Percentiles rank a stretch among this genome's conserved stretches.
Evolutionary conservation across 2,329 filamentous ascomycete species (phyloP).

Genomic region (Apiospora rasikravindrae): DNA sequence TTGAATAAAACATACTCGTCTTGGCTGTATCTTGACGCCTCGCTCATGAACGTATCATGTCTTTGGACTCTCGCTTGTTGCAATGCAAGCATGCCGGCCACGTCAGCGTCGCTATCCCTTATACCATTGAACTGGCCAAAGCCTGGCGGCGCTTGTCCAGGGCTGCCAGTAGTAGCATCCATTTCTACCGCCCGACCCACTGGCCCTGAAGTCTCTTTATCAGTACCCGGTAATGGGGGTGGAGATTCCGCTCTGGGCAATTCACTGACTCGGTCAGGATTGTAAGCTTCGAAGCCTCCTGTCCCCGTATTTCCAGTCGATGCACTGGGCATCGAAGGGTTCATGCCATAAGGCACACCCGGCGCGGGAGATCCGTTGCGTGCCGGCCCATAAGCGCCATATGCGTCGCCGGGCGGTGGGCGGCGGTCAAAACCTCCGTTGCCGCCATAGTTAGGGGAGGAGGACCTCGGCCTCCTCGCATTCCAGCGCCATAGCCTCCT

Average conservation of each 20-base stretch:
- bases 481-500: constrained; percentile 39
- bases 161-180: constrained; percentile 69
- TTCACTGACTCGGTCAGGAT: constrained; percentile 46
- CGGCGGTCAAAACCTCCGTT: constrained; percentile 42
- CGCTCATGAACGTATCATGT: constrained; percentile 62
- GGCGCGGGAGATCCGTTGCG: constrained; percentile 45
- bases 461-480: constrained; percentile 43
- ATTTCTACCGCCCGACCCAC: constrained; percentile 78
- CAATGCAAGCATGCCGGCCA: constrained; percentile 74
- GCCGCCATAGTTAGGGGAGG: constrained; percentile 53
- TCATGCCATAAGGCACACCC: constrained; percentile 43
- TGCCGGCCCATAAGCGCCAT: constrained; percentile 36
- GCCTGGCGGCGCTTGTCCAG: constrained; percentile 47
- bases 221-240: constrained; percentile 60
- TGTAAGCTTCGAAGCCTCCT: constrained; percentile 49
- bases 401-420: constrained; percentile 31
- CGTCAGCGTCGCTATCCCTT: constrained; percentile 72
- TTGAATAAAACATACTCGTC: constrained; percentile 68
- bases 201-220: constrained; percentile 39
- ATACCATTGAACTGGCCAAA: constrained; percentile 54
- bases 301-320: constrained; percentile 37
- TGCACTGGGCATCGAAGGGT: constrained; percentile 44
- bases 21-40: constrained; percentile 74
- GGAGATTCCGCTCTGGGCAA: constrained; percentile 68
- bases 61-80: constrained; percentile 60